Percentiles rank a stretch among this genome's conserved stretches.
Evolutionary conservation across 805 yeast genomes (phyloP).

Genomic region (Kluyveromyces siamensis): DNA sequence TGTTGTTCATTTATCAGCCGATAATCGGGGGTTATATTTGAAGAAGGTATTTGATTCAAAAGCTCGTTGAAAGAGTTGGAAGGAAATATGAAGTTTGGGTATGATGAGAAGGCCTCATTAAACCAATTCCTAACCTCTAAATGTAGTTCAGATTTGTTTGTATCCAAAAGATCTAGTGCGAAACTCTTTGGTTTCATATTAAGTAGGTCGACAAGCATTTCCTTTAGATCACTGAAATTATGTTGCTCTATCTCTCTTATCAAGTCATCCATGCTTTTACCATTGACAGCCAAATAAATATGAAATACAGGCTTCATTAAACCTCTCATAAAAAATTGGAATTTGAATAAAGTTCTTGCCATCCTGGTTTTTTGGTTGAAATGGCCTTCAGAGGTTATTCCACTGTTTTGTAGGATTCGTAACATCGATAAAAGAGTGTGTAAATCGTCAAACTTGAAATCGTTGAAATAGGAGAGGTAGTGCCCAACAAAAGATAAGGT

Average conservation of each 20-base stretch:
- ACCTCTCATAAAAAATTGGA: not conserved
- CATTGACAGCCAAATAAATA: not conserved
- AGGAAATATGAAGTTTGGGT: not conserved
- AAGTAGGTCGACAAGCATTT: not conserved
- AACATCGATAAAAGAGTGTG: constrained; percentile 1
- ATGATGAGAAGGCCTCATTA: not conserved
- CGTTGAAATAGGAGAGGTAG: constrained; percentile 3
- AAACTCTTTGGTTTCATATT: not conserved
- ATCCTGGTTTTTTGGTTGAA: not conserved
- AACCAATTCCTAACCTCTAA: not conserved
- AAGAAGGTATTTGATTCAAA: not conserved
- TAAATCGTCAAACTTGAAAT: constrained; percentile 2
- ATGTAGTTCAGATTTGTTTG: not conserved
- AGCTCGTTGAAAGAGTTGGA: not conserved
- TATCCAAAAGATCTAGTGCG: not conserved
- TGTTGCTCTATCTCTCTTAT: not conserved
- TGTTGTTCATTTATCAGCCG: not conserved
- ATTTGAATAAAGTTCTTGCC: not conserved
- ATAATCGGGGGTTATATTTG: not conserved
- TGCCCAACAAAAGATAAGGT: constrained; percentile 5
- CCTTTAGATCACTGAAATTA: not conserved
- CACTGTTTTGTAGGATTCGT: not conserved
- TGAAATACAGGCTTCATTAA: not conserved
- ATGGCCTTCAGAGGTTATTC: not conserved
- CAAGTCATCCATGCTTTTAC: not conserved